phyloP scores from a whole-genome alignment of 106 monocot species.

The Acanthochlamys bracteata region DNA sequence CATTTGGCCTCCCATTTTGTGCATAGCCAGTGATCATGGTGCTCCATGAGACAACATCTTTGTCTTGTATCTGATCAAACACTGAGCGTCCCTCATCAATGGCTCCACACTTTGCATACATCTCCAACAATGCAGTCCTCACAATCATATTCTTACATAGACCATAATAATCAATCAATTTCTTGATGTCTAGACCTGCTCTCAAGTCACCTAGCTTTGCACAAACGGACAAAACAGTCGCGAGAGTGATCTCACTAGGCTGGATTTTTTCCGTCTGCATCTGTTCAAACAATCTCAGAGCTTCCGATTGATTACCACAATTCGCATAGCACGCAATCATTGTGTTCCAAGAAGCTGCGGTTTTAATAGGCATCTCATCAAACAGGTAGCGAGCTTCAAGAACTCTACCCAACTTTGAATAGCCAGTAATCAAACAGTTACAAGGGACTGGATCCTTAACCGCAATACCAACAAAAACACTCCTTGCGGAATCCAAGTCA shows the following conservation, averaged over 20 bases:
- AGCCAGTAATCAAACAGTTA: constrained; percentile 80
- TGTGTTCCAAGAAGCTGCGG: constrained; percentile 74
- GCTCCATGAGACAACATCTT: constrained; percentile 83
- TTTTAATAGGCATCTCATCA: constrained; percentile 56
- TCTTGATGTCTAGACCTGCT: constrained; percentile 55
- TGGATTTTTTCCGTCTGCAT: constrained; percentile 38
- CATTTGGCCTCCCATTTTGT: constrained; percentile 72
- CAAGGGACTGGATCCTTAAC: constrained; percentile 63
- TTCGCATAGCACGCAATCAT: constrained; percentile 86
- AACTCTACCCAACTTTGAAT: constrained; percentile 55
- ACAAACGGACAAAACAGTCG: constrained; percentile 66
- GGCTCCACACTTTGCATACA: constrained; percentile 73
- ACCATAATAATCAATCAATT: constrained; percentile 30
- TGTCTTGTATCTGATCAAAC: constrained; percentile 55
- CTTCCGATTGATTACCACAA: constrained; percentile 43
- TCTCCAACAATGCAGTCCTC: constrained; percentile 71
- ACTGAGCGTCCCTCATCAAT: constrained; percentile 69
- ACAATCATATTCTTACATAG: constrained; percentile 50
- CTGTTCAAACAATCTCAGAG: constrained; percentile 54
- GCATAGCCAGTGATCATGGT: constrained; percentile 94
- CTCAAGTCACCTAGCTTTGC: constrained; percentile 59
- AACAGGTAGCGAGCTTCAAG: constrained; percentile 48
- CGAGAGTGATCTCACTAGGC: constrained; percentile 61
- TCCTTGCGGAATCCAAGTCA: constrained; percentile 47
- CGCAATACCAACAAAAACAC: constrained; percentile 40